Evolutionary conservation across 768 basidiomycete species (phyloP).

Genomic region (Boletus speciosus): DNA sequence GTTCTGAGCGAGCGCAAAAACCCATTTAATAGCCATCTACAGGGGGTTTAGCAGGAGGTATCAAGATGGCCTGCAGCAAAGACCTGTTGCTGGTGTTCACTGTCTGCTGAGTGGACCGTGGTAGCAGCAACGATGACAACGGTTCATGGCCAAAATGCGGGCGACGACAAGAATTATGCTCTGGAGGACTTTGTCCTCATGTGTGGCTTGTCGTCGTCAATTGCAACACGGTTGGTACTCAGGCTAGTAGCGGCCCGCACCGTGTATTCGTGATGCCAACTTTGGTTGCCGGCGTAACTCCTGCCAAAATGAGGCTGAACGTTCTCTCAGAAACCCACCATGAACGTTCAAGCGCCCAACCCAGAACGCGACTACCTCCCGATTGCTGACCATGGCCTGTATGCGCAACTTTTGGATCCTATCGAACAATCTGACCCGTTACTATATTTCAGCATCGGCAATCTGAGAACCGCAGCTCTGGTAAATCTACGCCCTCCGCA

Average conservation of each 20-base stretch:
- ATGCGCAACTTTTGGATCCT: constrained; percentile 24
- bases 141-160: background rate
- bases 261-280: constrained; percentile 4
- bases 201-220: background rate
- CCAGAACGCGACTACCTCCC: constrained; percentile 64
- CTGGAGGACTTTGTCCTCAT: background rate
- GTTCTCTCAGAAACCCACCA: constrained; percentile 10
- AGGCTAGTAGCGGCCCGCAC: background rate
- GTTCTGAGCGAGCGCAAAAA: background rate
- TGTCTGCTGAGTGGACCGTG: background rate
- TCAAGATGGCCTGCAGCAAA: background rate
- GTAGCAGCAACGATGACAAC: background rate
- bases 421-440: constrained; percentile 10
- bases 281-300: constrained; percentile 5
- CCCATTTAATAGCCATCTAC: background rate
- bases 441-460: constrained; percentile 59
- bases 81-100: no score
- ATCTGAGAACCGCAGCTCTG: constrained; percentile 78
- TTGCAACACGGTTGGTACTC: background rate
- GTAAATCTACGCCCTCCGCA: constrained; percentile 28
- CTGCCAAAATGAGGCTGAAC: background rate
- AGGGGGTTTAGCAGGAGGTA: background rate
- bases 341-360: constrained; percentile 52
- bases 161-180: background rate
- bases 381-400: constrained; percentile 81